Evolutionary conservation across 2,329 filamentous ascomycete species (phyloP).

Genomic region (Sarocladium kiliense): DNA sequence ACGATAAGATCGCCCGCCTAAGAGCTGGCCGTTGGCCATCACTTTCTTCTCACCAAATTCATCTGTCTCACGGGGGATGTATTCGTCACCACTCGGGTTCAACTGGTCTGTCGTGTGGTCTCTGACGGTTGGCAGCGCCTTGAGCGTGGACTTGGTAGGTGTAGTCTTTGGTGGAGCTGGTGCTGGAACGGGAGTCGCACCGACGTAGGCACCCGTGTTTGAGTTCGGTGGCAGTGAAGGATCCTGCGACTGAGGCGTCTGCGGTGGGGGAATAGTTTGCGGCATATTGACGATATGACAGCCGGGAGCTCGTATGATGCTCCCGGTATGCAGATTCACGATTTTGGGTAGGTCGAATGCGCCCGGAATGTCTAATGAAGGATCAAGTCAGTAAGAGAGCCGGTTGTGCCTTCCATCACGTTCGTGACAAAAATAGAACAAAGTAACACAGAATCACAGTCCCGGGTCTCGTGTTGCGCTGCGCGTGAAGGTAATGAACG

Average conservation of each 20-base stretch:
- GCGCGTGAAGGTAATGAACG: neutral
- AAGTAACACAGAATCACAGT: slow-evolving; percentile 4
- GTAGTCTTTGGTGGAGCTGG: slow-evolving; percentile 70
- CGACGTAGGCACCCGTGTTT: slow-evolving; percentile 25
- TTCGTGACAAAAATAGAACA: slow-evolving; percentile 7
- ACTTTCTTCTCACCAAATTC: slow-evolving; percentile 95
- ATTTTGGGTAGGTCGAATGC: neutral
- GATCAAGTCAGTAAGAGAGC: neutral
- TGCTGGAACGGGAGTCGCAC: slow-evolving; percentile 27
- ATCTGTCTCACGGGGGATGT: slow-evolving; percentile 88
- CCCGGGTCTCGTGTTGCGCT: slow-evolving; percentile 8
- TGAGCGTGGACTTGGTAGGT: slow-evolving; percentile 77
- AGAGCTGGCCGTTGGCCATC: slow-evolving; percentile 71
- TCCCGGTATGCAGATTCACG: neutral
- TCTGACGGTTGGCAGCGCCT: slow-evolving; percentile 89
- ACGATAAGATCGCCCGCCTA: slow-evolving; percentile 80
- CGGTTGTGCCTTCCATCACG: neutral
- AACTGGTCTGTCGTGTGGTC: slow-evolving; percentile 98
- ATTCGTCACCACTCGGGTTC: slow-evolving; percentile 84
- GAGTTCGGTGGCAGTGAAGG: slow-evolving; percentile 31
- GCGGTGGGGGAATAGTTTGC: slow-evolving; percentile 41
- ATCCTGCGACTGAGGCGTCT: slow-evolving; percentile 49
- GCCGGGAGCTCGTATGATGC: neutral
- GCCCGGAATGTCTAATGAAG: neutral
- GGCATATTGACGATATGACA: slow-evolving; percentile 17